Base-by-base conservation (phyloP, 2,329 filamentous ascomycete genomes). In the Cordyceps tenuipes region DNA sequence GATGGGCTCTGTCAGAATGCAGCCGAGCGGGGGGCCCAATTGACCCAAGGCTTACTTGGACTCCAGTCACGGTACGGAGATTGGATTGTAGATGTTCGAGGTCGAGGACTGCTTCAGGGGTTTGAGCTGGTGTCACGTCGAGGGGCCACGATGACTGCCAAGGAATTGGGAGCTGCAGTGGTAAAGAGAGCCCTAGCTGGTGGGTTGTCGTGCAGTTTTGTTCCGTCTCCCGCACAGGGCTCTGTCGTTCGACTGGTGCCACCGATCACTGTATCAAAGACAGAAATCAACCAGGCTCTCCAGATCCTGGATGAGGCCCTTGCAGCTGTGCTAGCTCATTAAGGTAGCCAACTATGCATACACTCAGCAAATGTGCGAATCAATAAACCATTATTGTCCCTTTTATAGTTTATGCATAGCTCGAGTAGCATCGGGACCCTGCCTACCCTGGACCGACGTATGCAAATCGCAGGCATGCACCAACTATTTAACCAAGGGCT, bases 31-130 rank as follows among this genome's bases (percentile, higher is more conserved):
- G 79, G 80, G 1, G 63, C 68, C 9, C 72, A 76, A 48, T 68
- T 83, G 1, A 74, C 74, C 26, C 66, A 67, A 0, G 78, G 78
- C 0, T 69, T 82, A 1, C 64, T 73, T 5, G 67, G 64, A 47
- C 70, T 83, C 0, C 75, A 81, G 63, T 66, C 75, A 19, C 76
- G 76, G 53, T 80, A 82, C 64, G 76, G 75, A 60, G 82, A 79
- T 64, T 50, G 48, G 48, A 78, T 83, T 36, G 79, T 80, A 0
- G 79, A 82, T 61, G 75, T 82, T 0, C 73, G 80, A 8, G 79
- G 80, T 0, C 73, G 77, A 0, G 80, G 79, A 0, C 70, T 82
- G 3, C 72, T 82, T 67, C 74, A 75, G 21, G 79, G 78, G 0
- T 71, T 81, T 34, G 79, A 82, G 66, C 79, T 82, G 48, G 76